Percentiles rank a stretch among this genome's conserved stretches.
Conservation (phyloP, 2,329 filamentous ascomycete species). For the Bertia moriformis region DNA sequence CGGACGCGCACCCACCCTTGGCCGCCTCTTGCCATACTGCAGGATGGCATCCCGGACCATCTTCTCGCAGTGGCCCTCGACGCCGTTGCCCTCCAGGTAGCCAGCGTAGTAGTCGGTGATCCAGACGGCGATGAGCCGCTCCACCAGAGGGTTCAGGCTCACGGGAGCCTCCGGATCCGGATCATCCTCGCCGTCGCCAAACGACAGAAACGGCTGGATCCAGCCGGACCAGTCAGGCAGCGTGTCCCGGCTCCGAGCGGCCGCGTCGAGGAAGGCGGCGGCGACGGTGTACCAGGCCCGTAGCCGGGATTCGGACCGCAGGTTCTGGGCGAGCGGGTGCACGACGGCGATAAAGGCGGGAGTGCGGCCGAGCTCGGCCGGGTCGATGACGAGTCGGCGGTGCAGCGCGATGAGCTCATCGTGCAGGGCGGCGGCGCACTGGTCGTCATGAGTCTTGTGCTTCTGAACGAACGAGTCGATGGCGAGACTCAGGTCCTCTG, state of each 20-base stretch:
- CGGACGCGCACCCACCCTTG: slow-evolving; percentile 31
- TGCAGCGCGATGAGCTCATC: slow-evolving; percentile 59
- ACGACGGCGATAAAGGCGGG: slow-evolving; percentile 58
- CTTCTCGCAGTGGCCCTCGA: slow-evolving; percentile 29
- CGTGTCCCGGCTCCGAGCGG: slow-evolving; percentile 15
- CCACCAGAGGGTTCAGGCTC: slow-evolving; percentile 30
- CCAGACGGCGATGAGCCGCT: slow-evolving; percentile 41
- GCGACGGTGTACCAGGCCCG: slow-evolving; percentile 60
- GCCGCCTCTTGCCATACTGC: slow-evolving; percentile 52
- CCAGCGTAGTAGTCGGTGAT: slow-evolving; percentile 26
- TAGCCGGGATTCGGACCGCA: slow-evolving; percentile 47
- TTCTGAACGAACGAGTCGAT: slow-evolving; percentile 56
- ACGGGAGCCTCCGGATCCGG: slow-evolving; percentile 25
- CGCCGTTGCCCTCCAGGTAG: slow-evolving; percentile 18
- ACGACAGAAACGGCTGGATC: slow-evolving; percentile 47
- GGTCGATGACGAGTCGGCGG: slow-evolving; percentile 40
- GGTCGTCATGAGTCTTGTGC: slow-evolving; percentile 53
- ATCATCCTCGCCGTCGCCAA: slow-evolving; percentile 38
- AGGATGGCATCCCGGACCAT: slow-evolving; percentile 35
- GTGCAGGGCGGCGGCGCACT: slow-evolving; percentile 54
- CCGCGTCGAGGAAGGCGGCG: slow-evolving; percentile 31
- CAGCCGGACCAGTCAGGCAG: slow-evolving; percentile 27
- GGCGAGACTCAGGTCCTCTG: slow-evolving; percentile 44
- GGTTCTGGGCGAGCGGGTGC: slow-evolving; percentile 44
- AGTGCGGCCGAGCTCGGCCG: slow-evolving; percentile 36